A percentile compares a stretch with the other conserved stretches of the same genome.
Evolutionary conservation across 371 early-diverging fungal genomes (phyloP).

Genomic region (Zychaea mexicana): DNA sequence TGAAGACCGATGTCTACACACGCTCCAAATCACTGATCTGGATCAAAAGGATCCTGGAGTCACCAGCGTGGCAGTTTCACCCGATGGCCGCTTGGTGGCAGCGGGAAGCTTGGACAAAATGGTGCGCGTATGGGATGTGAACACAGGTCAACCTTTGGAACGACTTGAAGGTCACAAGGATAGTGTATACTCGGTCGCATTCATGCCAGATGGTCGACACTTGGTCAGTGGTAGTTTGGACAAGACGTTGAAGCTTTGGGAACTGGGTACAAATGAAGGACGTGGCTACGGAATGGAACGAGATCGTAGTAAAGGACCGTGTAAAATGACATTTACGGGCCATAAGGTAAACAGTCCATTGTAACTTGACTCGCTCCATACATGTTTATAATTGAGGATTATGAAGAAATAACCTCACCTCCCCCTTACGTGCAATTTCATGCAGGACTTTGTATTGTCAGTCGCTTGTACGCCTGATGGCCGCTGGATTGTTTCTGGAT

Average conservation of each 20-base stretch:
- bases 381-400: not conserved
- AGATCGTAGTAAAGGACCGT: conserved; percentile 28
- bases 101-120: conserved; percentile 92
- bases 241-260: conserved; percentile 96
- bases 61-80: conserved; percentile 92
- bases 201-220: conserved; percentile 91
- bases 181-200: conserved; percentile 95
- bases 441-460: conserved; percentile 93
- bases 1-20: conserved; percentile 70
- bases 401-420: too few species aligned
- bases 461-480: conserved; percentile 93
- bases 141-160: conserved; percentile 80
- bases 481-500: conserved; percentile 93
- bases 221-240: conserved; percentile 96
- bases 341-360: conserved; percentile 53
- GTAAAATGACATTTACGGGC: conserved; percentile 58
- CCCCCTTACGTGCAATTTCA: too few species aligned
- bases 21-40: conserved; percentile 79
- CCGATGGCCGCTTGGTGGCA: conserved; percentile 81
- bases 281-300: conserved; percentile 33
- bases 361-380: too few species aligned
- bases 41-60: conserved; percentile 92
- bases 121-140: conserved; percentile 93
- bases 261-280: conserved; percentile 55
- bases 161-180: conserved; percentile 96